Evolutionary conservation across 1,284 basidiomycete species (phyloP).

Genomic region (Apiotrichum gracile): DNA sequence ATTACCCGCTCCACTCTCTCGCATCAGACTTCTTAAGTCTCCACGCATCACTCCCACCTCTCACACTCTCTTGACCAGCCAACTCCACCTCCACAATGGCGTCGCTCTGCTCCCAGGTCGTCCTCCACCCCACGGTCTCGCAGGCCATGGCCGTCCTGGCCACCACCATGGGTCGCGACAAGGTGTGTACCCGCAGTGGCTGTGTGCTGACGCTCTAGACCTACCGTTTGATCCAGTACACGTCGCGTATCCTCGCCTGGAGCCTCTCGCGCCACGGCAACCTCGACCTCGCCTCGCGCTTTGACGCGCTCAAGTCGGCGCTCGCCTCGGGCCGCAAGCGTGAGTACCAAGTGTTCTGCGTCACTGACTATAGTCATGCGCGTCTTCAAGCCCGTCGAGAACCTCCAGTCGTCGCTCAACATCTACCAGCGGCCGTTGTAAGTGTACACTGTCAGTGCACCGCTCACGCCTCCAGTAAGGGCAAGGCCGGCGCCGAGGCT

Average conservation of each 20-base stretch:
- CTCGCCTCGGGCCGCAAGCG: constrained; percentile 72
- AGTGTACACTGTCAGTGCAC: constrained; percentile 16
- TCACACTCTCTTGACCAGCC: background rate
- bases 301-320: constrained; percentile 72
- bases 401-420: constrained; percentile 84
- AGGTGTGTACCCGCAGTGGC: constrained; percentile 61
- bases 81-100: constrained; percentile 33
- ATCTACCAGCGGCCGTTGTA: constrained; percentile 54
- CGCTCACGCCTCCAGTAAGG: constrained; percentile 21
- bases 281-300: constrained; percentile 62
- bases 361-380: constrained; percentile 63
- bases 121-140: constrained; percentile 75
- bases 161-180: constrained; percentile 83
- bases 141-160: constrained; percentile 68
- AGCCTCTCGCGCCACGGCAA: constrained; percentile 60
- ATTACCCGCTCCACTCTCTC: background rate
- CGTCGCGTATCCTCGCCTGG: constrained; percentile 86
- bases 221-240: constrained; percentile 88
- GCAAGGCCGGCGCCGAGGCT: constrained; percentile 47
- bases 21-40: too few relatives aligned
- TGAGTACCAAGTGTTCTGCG: constrained; percentile 46
- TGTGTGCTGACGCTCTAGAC: constrained; percentile 52
- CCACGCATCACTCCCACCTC: background rate
- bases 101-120: constrained; percentile 59
- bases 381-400: constrained; percentile 88